Base-by-base conservation (phyloP, 495 filamentous ascomycete genomes). In the Lichina pygmaea region DNA sequence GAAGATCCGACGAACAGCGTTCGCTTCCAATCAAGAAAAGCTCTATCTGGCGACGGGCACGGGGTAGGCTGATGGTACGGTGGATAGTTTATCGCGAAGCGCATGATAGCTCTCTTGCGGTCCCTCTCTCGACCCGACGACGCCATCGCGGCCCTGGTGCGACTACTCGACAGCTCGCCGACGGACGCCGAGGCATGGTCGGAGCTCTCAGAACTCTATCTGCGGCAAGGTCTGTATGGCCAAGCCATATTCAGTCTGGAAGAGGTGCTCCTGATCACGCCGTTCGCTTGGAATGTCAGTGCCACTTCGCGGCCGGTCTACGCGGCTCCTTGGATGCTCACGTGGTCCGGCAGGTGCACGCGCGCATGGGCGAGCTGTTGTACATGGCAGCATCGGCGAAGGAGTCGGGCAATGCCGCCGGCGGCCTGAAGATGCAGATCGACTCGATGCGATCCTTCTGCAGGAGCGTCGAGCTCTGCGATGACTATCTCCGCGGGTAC, bases 141-240 rank as follows among this genome's bases (percentile, higher is more conserved):
- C 48, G 82, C 89, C 10, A 79, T 82, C 42, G 63, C 72, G 44
- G 71, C 73, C 37, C 61, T 94, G 39, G 71, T 75, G 48, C 65
- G 75, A 47, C 64, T 94, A 32, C 66, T 97, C 39, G 75, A 85
- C 49, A 71, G 77, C 47, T 77, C 78, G 8, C 86, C 89, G 6
- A 93, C 81, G 7, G 91, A 95, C 62, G 76, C 77, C 9, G 89
- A 97, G 58, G 77, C 82, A 13, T 97, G 89, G 89, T 75, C 82
- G 44, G 89, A 97, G 63, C 66, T 97, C 51, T 68, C 81, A 33
- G 80, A 86, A 51, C 59, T 94, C 33, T 95, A 97, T 57, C 62
- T 83, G 41, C 61, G 66, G 1, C 77, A 84, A 53, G 79, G 78
- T 6, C 59, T 82, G 53, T 79, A 77, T 52, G 57, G 70, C 16